Percentiles rank a stretch among this genome's conserved stretches.
Conservation (phyloP, 768 basidiomycete species). For the Agaricus blazei region DNA sequence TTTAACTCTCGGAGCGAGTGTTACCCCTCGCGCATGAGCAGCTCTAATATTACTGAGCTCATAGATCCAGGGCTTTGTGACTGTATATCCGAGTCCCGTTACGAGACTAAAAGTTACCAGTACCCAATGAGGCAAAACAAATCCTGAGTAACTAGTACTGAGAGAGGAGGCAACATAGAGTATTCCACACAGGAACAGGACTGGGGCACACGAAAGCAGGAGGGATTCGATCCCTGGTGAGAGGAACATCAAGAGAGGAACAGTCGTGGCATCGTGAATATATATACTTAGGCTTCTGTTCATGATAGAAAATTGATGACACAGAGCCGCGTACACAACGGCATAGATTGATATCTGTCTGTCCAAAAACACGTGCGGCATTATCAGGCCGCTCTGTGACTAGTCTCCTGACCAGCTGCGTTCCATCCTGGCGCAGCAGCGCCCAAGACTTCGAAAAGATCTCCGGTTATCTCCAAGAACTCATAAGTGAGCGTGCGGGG, state of each 20-base stretch:
- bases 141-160: too few species aligned
- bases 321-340: too few species aligned
- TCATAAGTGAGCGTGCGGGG: too few species aligned
- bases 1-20: slow-evolving; percentile 12
- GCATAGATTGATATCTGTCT: too few species aligned
- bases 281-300: too few species aligned
- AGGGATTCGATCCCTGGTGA: background rate
- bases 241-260: background rate
- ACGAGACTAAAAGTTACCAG: background rate
- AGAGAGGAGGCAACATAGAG: background rate
- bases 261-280: background rate
- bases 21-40: slow-evolving; percentile 12
- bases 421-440: too few species aligned
- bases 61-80: background rate
- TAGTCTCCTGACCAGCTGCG: too few species aligned
- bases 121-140: background rate
- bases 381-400: too few species aligned
- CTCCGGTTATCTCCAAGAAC: too few species aligned
- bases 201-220: background rate
- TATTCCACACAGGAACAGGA: background rate
- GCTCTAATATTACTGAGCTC: slow-evolving; percentile 2
- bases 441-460: too few species aligned
- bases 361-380: too few species aligned
- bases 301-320: too few species aligned
- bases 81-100: background rate